Evolutionary conservation across 2,329 filamentous ascomycete species (phyloP).

Genomic region (Gnomoniopsis smithogilvyi): DNA sequence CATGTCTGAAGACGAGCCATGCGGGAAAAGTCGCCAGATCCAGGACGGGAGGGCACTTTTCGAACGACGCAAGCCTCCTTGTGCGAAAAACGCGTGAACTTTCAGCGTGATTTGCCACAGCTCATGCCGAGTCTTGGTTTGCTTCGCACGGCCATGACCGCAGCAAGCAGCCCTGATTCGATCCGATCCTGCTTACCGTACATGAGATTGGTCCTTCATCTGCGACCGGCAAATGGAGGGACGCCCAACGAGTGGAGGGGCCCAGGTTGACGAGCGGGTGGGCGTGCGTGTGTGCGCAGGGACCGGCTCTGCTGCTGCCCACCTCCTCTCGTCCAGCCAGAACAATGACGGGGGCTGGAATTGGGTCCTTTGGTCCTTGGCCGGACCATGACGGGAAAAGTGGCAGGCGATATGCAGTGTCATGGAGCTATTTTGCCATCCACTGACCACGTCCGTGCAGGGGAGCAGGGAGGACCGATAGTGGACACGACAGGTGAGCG

Average conservation of each 20-base stretch:
- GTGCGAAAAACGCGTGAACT: constrained; percentile 16
- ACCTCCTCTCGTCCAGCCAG: not conserved
- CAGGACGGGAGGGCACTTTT: constrained; percentile 10
- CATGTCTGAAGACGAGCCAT: constrained; percentile 11
- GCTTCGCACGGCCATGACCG: constrained; percentile 11
- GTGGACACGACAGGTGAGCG: constrained; percentile 13
- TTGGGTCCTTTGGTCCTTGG: not conserved
- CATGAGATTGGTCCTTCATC: constrained; percentile 1
- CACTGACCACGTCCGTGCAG: constrained; percentile 12
- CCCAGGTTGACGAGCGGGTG: not conserved
- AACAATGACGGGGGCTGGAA: not conserved
- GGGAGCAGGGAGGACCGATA: not conserved
- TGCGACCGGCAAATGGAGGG: constrained; percentile 7
- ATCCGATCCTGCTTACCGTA: not conserved
- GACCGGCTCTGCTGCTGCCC: not conserved
- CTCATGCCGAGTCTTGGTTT: constrained; percentile 15
- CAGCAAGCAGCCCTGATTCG: constrained; percentile 8
- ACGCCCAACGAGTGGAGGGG: not conserved
- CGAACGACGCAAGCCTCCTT: constrained; percentile 11
- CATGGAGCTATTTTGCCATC: constrained; percentile 11
- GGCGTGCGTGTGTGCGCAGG: not conserved
- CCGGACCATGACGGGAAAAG: not conserved
- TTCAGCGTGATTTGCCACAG: constrained; percentile 15
- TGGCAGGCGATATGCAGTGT: constrained; percentile 11
- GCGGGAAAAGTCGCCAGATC: not conserved